These are phyloP conservation scores for Boletellus sp. DNA, from an alignment of 768 basidiomycete species.

Conservation along the genomic window DNA sequence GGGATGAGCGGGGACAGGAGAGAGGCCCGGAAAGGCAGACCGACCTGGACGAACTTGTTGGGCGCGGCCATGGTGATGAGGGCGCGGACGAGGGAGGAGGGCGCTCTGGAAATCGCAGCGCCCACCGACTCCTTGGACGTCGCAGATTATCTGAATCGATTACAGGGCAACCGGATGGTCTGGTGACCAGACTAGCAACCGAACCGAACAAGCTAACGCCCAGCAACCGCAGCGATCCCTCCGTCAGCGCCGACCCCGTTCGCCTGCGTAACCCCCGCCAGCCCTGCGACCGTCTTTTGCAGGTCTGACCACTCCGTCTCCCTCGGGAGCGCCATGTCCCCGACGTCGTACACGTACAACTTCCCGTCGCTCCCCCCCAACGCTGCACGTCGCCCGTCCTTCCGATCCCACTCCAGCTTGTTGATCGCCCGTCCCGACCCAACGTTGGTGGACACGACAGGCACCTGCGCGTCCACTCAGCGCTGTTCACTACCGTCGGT, in stretches of 20 bases:
- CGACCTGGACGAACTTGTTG: conserved; percentile 20
- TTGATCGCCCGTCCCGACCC: conserved; percentile 84
- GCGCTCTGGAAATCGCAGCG: conserved; percentile 2
- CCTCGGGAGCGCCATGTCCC: conserved; percentile 82
- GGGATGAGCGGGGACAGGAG: too few species aligned
- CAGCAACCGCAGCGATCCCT: conserved; percentile 32
- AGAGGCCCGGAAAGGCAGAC: too few species aligned
- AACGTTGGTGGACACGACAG: conserved; percentile 81
- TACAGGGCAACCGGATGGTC: too few species aligned
- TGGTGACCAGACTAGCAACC: too few species aligned
- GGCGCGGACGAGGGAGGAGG: background rate
- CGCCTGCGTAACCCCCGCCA: conserved; percentile 48
- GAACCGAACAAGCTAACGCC: conserved; percentile 23
- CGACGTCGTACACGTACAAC: conserved; percentile 92
- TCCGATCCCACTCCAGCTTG: conserved; percentile 92
- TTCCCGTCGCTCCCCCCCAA: conserved; percentile 90
- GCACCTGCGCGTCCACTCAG: conserved; percentile 56
- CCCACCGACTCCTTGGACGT: too few species aligned
- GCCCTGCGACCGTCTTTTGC: conserved; percentile 78
- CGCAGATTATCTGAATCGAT: too few species aligned
- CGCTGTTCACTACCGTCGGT: background rate
- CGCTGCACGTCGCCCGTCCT: conserved; percentile 87
- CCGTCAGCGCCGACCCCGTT: conserved; percentile 35
- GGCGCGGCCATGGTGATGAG: conserved; percentile 16
- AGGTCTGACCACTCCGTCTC: conserved; percentile 94